These are phyloP conservation scores for Pyrenophora graminea DNA, from an alignment of 2,329 filamentous ascomycete genomes.

Conservation along the genomic window DNA sequence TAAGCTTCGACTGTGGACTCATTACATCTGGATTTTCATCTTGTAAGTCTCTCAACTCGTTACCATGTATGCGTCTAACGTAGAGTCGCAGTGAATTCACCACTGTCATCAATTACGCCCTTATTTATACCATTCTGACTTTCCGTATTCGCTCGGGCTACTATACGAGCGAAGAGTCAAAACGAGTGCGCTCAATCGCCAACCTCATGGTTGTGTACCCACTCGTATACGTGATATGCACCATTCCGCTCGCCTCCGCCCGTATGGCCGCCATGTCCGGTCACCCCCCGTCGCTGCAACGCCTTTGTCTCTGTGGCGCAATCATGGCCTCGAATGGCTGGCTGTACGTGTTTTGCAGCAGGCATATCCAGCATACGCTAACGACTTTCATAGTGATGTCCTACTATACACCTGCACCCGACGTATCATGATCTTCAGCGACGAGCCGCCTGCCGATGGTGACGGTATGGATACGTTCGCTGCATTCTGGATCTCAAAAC, in stretches of 20 bases:
- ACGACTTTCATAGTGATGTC: constrained; percentile 48
- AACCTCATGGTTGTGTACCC: constrained; percentile 70
- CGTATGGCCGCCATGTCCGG: constrained; percentile 67
- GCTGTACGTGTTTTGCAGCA: constrained; percentile 35
- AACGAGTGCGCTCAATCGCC: constrained; percentile 48
- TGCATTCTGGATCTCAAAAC: constrained; percentile 38
- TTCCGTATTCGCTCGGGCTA: constrained; percentile 45
- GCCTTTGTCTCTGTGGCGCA: constrained; percentile 58
- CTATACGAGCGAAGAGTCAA: constrained; percentile 39
- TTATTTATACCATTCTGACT: constrained; percentile 48
- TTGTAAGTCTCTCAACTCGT: constrained; percentile 30
- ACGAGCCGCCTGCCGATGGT: constrained; percentile 48
- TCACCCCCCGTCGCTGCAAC: constrained; percentile 49
- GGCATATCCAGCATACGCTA: no score
- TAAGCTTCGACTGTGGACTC: constrained; percentile 61
- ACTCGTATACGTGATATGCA: constrained; percentile 70
- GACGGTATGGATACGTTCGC: constrained; percentile 46
- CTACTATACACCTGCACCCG: constrained; percentile 63
- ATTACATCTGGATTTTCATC: constrained; percentile 69
- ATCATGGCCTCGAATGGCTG: constrained; percentile 64
- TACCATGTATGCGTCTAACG: constrained; percentile 1
- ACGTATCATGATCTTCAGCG: constrained; percentile 58
- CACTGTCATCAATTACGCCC: constrained; percentile 56
- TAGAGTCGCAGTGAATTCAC: constrained; percentile 49
- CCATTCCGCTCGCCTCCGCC: constrained; percentile 66